Evolutionary conservation across 2,329 filamentous ascomycete genomes (phyloP).

Genomic region (Clonostachys solani): DNA sequence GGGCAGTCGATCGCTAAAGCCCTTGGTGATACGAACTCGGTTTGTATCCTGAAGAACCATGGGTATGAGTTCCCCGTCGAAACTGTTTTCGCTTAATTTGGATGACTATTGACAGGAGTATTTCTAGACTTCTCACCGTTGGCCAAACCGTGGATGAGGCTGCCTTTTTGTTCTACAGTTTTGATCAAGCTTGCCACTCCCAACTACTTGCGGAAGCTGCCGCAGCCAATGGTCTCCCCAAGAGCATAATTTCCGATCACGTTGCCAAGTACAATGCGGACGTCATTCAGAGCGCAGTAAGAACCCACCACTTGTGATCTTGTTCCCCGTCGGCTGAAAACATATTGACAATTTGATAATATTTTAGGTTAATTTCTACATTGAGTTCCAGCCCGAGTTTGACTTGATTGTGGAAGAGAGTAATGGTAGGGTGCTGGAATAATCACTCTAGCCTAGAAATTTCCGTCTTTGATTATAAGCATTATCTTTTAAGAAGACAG

Average conservation of each 20-base stretch:
- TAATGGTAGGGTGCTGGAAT: neutral
- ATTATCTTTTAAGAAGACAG: no score
- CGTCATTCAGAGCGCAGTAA: constrained; percentile 5
- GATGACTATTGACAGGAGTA: no score
- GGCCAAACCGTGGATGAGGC: constrained; percentile 68
- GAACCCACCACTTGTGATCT: neutral
- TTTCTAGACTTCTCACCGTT: constrained; percentile 52
- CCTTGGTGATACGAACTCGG: constrained; percentile 49
- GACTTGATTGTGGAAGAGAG: neutral
- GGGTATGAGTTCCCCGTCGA: constrained; percentile 25
- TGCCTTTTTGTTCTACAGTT: constrained; percentile 61
- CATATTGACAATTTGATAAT: no score
- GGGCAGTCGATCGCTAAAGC: constrained; percentile 57
- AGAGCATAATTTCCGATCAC: constrained; percentile 31
- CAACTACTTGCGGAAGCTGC: constrained; percentile 66
- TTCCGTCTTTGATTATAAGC: no score
- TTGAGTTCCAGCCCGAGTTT: constrained; percentile 1
- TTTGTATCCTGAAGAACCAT: constrained; percentile 64
- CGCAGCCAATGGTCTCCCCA: constrained; percentile 17
- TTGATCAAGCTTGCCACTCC: constrained; percentile 64
- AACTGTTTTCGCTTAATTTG: no score
- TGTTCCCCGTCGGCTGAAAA: no score
- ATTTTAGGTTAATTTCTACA: neutral
- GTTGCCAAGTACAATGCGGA: constrained; percentile 31
- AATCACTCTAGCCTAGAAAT: no score